These are phyloP conservation scores for Trichoderma simmonsii DNA, from an alignment of 2,329 filamentous ascomycete species.

Conservation along the genomic window DNA sequence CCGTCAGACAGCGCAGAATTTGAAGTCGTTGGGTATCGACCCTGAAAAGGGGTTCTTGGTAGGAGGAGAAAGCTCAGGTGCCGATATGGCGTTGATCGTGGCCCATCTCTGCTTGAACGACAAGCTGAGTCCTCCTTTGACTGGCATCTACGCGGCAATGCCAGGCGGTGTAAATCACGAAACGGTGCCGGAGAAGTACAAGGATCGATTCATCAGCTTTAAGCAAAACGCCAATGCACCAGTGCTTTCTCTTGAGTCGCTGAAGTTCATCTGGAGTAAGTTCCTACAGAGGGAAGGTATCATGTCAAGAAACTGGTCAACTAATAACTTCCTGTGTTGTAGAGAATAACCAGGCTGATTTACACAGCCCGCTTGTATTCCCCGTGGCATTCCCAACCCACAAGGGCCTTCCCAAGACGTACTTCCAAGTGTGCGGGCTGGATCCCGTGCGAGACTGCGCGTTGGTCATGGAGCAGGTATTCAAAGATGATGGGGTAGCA, in stretches of 20 bases:
- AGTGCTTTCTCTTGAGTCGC: conserved; percentile 24
- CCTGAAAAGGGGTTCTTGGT: conserved; percentile 27
- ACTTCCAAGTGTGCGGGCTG: conserved; percentile 32
- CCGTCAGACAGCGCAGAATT: conserved; percentile 19
- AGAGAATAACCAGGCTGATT: conserved; percentile 29
- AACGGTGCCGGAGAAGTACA: conserved; percentile 30
- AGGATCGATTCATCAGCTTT: conserved; percentile 28
- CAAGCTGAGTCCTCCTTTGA: conserved; percentile 25
- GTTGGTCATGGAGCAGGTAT: conserved; percentile 31
- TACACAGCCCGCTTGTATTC: conserved; percentile 26
- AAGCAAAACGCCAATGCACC: conserved; percentile 28
- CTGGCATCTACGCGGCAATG: conserved; percentile 28
- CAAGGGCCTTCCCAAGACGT: conserved; percentile 30
- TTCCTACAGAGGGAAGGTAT: not conserved
- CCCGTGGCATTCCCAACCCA: conserved; percentile 26
- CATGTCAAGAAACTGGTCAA: not conserved
- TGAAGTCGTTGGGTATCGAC: conserved; percentile 25
- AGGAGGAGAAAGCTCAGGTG: conserved; percentile 30
- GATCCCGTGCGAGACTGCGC: conserved; percentile 31
- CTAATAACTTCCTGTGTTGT: not conserved
- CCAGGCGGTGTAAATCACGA: conserved; percentile 24
- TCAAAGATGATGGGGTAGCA: conserved; percentile 27
- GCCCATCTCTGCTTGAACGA: conserved; percentile 25
- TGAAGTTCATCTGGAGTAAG: conserved; percentile 27
- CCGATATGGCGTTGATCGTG: conserved; percentile 28